A percentile compares a stretch with the other conserved stretches of the same genome.
Evolutionary conservation across 73 alveolate genomes (phyloP).

Genomic region (Paramecium sonneborni): DNA sequence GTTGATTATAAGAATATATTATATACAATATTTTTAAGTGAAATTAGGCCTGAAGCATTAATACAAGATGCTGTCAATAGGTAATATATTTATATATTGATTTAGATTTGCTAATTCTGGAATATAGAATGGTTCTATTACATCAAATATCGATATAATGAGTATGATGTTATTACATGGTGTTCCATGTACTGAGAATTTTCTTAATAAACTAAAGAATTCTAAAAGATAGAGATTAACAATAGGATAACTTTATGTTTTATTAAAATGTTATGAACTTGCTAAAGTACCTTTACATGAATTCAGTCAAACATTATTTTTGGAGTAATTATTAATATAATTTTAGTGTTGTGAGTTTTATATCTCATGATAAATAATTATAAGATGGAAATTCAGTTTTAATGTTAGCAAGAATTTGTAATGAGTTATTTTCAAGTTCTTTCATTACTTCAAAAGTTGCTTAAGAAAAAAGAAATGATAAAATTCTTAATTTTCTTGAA

Average conservation of each 20-base stretch:
- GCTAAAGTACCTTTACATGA: background rate
- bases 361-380: background rate
- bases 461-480: constrained; percentile 9
- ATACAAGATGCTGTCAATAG: background rate
- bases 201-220: background rate
- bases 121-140: background rate
- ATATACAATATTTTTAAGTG: background rate
- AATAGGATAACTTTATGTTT: background rate
- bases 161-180: constrained; percentile 17
- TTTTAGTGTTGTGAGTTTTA: background rate
- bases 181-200: constrained; percentile 3
- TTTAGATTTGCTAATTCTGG: constrained; percentile 11
- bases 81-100: background rate
- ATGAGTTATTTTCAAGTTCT: background rate
- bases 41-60: background rate
- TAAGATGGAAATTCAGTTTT: background rate
- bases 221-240: background rate
- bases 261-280: constrained; percentile 9
- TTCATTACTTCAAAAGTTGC: background rate
- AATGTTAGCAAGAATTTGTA: constrained; percentile 1
- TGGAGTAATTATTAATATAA: background rate
- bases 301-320: background rate
- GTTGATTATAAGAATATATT: background rate
- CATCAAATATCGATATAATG: background rate
- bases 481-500: background rate